Evolutionary conservation across 805 yeast genomes (phyloP).

Genomic region (Teunomyces barrocoloradensis): DNA sequence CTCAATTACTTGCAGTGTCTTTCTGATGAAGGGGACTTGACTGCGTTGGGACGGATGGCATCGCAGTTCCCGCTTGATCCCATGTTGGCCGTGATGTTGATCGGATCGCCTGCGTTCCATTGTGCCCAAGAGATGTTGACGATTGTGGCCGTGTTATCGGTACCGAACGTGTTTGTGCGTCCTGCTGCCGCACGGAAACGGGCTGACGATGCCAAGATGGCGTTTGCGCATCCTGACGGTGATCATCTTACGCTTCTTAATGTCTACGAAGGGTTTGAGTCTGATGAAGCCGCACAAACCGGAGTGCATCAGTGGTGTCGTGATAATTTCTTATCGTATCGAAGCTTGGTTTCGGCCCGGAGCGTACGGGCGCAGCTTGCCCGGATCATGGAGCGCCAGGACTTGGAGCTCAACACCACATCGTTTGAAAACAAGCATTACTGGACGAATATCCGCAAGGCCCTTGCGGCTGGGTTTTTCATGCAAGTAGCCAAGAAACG

Average conservation of each 20-base stretch:
- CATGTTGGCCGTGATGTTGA: slow-evolving; percentile 87
- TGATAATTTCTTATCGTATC: slow-evolving; percentile 78
- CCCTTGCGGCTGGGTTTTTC: slow-evolving; percentile 89
- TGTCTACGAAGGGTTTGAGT: slow-evolving; percentile 79
- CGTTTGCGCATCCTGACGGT: slow-evolving; percentile 91
- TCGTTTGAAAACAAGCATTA: slow-evolving; percentile 57
- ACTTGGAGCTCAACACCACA: slow-evolving; percentile 68
- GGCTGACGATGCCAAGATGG: slow-evolving; percentile 86
- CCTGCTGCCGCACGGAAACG: slow-evolving; percentile 83
- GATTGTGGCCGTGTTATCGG: slow-evolving; percentile 86
- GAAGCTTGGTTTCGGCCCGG: slow-evolving; percentile 83
- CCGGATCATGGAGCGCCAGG: slow-evolving; percentile 78
- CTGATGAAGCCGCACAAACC: slow-evolving; percentile 65
- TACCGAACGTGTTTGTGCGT: slow-evolving; percentile 91
- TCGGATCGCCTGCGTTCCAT: slow-evolving; percentile 78
- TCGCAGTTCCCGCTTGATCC: slow-evolving; percentile 96
- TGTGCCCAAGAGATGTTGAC: slow-evolving; percentile 89
- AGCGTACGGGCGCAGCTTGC: slow-evolving; percentile 81
- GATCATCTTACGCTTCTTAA: slow-evolving; percentile 90
- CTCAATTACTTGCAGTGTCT: slow-evolving; percentile 85
- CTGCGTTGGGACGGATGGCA: slow-evolving; percentile 85
- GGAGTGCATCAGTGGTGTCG: slow-evolving; percentile 86
- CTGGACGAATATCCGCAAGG: slow-evolving; percentile 78
- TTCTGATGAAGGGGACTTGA: slow-evolving; percentile 87
- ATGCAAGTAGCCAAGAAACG: slow-evolving; percentile 97